These are phyloP conservation scores for Aspergillus sp. DNA, from an alignment of 2,329 filamentous ascomycete species.

Conservation along the genomic window DNA sequence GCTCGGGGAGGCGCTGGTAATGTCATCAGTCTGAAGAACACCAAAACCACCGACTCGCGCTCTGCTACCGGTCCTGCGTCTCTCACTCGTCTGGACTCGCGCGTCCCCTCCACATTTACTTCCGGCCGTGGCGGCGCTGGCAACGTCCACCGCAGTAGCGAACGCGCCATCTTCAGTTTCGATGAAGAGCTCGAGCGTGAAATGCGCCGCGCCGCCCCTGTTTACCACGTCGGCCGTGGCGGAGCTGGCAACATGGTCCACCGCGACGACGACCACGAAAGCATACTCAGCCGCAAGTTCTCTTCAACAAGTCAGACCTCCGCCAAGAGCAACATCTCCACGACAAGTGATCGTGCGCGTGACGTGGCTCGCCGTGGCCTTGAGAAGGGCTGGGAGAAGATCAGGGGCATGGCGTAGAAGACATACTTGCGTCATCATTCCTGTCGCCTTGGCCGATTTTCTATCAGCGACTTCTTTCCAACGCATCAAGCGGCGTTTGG, in stretches of 20 bases:
- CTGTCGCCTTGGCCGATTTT: not conserved
- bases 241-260: constrained; percentile 57
- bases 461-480: constrained; percentile 1
- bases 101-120: constrained; percentile 40
- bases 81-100: constrained; percentile 49
- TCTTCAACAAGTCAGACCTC: constrained; percentile 37
- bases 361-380: constrained; percentile 37
- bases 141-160: constrained; percentile 53
- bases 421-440: not conserved
- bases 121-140: constrained; percentile 57
- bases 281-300: constrained; percentile 36
- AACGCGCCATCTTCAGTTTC: constrained; percentile 65
- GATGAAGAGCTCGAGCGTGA: constrained; percentile 65
- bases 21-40: constrained; percentile 53
- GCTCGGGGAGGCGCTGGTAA: constrained; percentile 63
- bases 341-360: constrained; percentile 34
- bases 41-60: constrained; percentile 49
- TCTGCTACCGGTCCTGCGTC: constrained; percentile 50
- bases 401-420: constrained; percentile 35
- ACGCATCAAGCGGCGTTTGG: constrained; percentile 7
- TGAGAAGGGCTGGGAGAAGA: constrained; percentile 43
- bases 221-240: constrained; percentile 64
- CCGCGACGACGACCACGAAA: constrained; percentile 28
- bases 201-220: constrained; percentile 56
- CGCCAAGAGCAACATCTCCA: constrained; percentile 38